Evolutionary conservation across 108 stramenopile species (phyloP), one percentile per base, ranked within the genome.

Genomic region (Cyclotella sp.): DNA sequence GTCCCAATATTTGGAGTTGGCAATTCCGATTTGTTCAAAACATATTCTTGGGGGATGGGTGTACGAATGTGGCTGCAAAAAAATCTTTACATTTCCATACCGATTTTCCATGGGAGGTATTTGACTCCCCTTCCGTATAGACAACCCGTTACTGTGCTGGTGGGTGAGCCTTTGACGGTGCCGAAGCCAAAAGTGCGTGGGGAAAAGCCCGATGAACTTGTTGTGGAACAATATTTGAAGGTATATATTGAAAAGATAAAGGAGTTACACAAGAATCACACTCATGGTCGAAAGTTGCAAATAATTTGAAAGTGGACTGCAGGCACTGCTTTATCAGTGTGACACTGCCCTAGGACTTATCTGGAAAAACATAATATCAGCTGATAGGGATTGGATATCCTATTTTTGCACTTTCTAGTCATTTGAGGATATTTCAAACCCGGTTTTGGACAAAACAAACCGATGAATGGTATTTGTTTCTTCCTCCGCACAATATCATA

Each of bases 41-140:
- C 79, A 0, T 84, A 78, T 68, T 61, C 60, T n/a, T 61, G 60
- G 60, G 60, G 60, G 3, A 61, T 61, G 60, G 30, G 30, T 39
- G 29, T 61, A 30, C 60, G 86, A 12, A 62, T 68, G 55, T 88
- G 85, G 84, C 43, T 91, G 46, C 82, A 86, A 62, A 91, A 91
- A 74, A 83, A 60, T 4, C 54, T 80, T 29, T 84, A 86, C 7
- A 59, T 91, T 26, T 74, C 78, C 14, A 59, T 91, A 12, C 84
- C 86, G 4, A 61, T 87, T 1, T 83, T 74, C 58, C 78, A 72
- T 72, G 90, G 90, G 0, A 42, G 73, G 29, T 84, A 64, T 63
- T 74, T 80, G 14, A 80, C 81, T 52, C 87, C 87, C 65, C 57
- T 88, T 6, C 80, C 85, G 51, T 80, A 77, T 39, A 75, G 64